Evolutionary conservation across 495 filamentous ascomycete genomes (phyloP).

Genomic region (Penicillium arizonense): DNA sequence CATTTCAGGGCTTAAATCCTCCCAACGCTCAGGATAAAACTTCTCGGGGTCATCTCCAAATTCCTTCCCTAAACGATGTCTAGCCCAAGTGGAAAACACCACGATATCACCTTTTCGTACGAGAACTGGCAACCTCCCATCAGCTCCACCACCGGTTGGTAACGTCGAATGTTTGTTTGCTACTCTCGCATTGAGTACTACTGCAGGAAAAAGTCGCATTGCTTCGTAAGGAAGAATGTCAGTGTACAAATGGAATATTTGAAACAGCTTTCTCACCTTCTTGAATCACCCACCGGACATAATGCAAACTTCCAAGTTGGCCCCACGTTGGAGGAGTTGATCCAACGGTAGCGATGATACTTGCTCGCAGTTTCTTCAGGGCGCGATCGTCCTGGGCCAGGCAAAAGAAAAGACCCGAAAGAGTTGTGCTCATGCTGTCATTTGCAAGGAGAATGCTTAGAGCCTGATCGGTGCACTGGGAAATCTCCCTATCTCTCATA

Average conservation of each 20-base stretch:
- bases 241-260: neutral
- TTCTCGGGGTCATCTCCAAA: slow-evolving; percentile 10
- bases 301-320: slow-evolving; percentile 12
- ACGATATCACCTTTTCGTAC: slow-evolving; percentile 13
- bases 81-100: slow-evolving; percentile 13
- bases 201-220: neutral
- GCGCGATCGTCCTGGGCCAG: slow-evolving; percentile 10
- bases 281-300: slow-evolving; percentile 15
- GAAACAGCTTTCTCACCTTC: slow-evolving; percentile 9
- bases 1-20: slow-evolving; percentile 9
- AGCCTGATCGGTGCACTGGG: slow-evolving; percentile 5
- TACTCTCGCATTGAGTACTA: neutral
- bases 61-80: slow-evolving; percentile 13
- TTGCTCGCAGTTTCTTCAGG: slow-evolving; percentile 11
- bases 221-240: neutral
- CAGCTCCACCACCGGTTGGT: slow-evolving; percentile 1
- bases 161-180: slow-evolving; percentile 5
- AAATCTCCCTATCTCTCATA: neutral
- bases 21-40: slow-evolving; percentile 21
- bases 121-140: slow-evolving; percentile 3
- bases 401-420: slow-evolving; percentile 14
- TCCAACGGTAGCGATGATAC: slow-evolving; percentile 10
- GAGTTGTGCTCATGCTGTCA: slow-evolving; percentile 17
- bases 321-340: slow-evolving; percentile 11
- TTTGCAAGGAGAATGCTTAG: slow-evolving; percentile 17